Evolutionary conservation across 78 protist genomes (phyloP), one percentile per base, ranked within the genome.

Genomic region (Speleostelium caveatum): DNA sequence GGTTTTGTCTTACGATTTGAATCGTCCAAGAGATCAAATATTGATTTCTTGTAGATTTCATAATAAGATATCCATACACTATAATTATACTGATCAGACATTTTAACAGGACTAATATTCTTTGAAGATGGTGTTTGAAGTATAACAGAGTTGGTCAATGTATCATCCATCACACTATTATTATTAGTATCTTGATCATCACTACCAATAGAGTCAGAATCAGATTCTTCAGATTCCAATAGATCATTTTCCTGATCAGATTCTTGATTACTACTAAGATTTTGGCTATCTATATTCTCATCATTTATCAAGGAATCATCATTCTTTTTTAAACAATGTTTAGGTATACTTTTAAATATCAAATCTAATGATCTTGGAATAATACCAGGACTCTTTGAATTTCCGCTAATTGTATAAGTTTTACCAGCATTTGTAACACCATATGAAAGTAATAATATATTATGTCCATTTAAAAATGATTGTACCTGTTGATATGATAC

Each of bases 381-480:
- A 14, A 96, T 85, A 63, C 98, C 98, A 6, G 96, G 95, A 26
- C 91, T 67, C 30, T 42, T 58, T 60, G 72, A 58, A 56, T 67
- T 75, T 17, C 96, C 97, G 59, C 67, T 62, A 35, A 96, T 92
- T 22, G 98, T 96, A 92, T 78, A 93, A 16, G 98, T 96, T 32
- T 96, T 96, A 76, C 98, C 98, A 10, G 95, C 73, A 86, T 78
- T 87, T 8, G 98, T 96, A 19, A 93, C 87, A 32, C 98, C 98
- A 74, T 95, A 94, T 17, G 98, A 80, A 21, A 96, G 85, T 67
- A 94, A 32, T 12, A 94, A 63, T 24, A 91, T 86, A 77, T 90
- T 95, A 58, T 85, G 75, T 19, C 97, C 97, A 58, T 56, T 71
- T 35, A 95, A 21, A 56, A 95, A 73, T 59, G 91, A 83, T 69